Evolutionary conservation across 106 monocot genomes (phyloP), one percentile per base, ranked within the genome.

Genomic region (Apostasia shenzhenica): DNA sequence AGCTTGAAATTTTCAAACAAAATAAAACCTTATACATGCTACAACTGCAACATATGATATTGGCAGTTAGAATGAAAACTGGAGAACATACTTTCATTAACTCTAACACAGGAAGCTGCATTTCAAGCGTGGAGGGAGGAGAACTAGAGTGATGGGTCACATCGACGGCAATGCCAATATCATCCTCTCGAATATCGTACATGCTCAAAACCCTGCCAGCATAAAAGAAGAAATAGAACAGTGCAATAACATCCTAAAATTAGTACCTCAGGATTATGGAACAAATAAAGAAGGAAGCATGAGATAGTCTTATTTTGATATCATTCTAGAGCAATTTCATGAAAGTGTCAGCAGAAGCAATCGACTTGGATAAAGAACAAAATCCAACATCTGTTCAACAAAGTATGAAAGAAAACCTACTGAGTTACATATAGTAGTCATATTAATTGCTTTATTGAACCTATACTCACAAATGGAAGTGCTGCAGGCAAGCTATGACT

Each of bases 401-500:
- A 26, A 26, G 26, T 26, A 26, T 26, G 26, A 26, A 26, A 26
- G 26, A 26, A 26, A 26, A 26, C 26, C 26, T 26, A 26, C 26
- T 26, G 26, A 26, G 26, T 26, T 26, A 26, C 8, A 57, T 3
- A 46, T 69, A 55, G 7, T 9, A 39, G 43, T 45, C 41, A 68
- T 40, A 68, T 54, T 1, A 2, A 56, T 11, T 57, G 8, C 4
- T 14, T 56, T 26, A 45, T 45, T 9, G 12, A 12, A 8, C 2
- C 47, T 54, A 63, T 68, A 78, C 91, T 77, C 46, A 97, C 95
- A 92, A 73, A 11, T 79, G 71, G 65, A 97, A 97, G 61, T 97
- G 95, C 62, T 92, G 77, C 14, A 97, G 77, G 81, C 92, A 97
- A 70, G 86, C 86, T 69, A 97, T 70, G 70, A 80, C 84, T 64